These are phyloP conservation scores for Eucalyptus virginea DNA, from an alignment of 345 rosid species.

Conservation along the genomic window DNA sequence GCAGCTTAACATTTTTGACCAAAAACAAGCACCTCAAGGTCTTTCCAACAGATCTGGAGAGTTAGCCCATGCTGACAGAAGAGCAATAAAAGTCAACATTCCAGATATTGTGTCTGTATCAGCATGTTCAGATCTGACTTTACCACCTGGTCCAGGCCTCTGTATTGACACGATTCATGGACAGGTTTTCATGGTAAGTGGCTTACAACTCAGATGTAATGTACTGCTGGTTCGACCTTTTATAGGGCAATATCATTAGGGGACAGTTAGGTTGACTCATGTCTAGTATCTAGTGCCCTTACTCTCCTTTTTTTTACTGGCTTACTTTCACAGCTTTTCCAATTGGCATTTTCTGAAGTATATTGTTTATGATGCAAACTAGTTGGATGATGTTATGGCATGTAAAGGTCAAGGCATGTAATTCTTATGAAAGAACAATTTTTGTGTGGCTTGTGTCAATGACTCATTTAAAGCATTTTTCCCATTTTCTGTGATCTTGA, in stretches of 20 bases:
- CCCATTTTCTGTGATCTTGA: background rate
- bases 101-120: slow-evolving; percentile 79
- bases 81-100: slow-evolving; percentile 53
- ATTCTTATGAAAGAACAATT: background rate
- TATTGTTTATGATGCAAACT: background rate
- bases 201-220: background rate
- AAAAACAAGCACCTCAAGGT: slow-evolving; percentile 40
- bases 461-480: background rate
- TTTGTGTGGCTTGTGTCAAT: background rate
- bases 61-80: slow-evolving; percentile 27
- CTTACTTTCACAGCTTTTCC: background rate
- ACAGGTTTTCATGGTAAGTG: slow-evolving; percentile 70
- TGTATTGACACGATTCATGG: slow-evolving; percentile 74
- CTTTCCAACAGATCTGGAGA: slow-evolving; percentile 49
- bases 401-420: background rate
- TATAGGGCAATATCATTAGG: background rate
- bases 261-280: background rate
- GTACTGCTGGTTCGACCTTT: background rate
- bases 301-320: background rate
- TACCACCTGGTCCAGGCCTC: slow-evolving; percentile 97
- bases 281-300: background rate
- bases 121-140: slow-evolving; percentile 83
- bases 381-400: background rate
- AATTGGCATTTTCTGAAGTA: background rate
- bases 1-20: slow-evolving; percentile 49